Evolutionary conservation across 768 basidiomycete genomes (phyloP), one percentile per base, ranked within the genome.

Genomic region (Daedaleopsis nitida): DNA sequence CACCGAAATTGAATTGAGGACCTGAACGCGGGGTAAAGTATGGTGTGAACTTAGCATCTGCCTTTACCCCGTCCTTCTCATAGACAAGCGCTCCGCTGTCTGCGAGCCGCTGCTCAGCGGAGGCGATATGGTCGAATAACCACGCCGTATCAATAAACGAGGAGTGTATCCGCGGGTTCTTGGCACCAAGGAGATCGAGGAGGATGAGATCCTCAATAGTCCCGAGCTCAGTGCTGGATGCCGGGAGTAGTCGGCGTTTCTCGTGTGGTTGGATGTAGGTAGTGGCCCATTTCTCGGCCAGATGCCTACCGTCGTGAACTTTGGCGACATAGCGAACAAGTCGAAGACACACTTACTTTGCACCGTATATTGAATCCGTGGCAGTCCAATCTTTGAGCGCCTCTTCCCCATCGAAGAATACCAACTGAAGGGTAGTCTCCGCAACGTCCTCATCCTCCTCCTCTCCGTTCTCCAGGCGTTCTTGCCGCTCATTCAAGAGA

Each of bases 341-440:
- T n/a, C 52, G 1, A 27, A 44, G 5, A 16, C 75, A 58, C 27
- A 3, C 27, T 32, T 68, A 94, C 96, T 92, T 86, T 43, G 96
- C 89, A n/a, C 96, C 96, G 71, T 99, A 99, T 45, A 94, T 87
- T 1, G 93, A 96, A 74, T 99, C 96, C 2, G 83, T 86, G 34
- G 80, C 83, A 2, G 93, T 94, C 96, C 96, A 99, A 27, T 84
- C 79, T 50, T 85, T 80, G 74, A 96, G 98, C 0, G 97, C 97
- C 74, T 98, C 97, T 75, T 99, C 97, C 3, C 97, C 97, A 68
- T 99, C 97, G 60, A 99, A 96, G 72, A 98, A 96, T 11, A 99
- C 81, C 10, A 98, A 78, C 71, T 97, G 94, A 10, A 99, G 74
- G 3, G 96, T 96, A 19, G 91, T 93, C 58, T 92, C 89, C 0